Conservation (phyloP, 176 grass and related monocot species). For the Echinochloa phyllopogon region DNA sequence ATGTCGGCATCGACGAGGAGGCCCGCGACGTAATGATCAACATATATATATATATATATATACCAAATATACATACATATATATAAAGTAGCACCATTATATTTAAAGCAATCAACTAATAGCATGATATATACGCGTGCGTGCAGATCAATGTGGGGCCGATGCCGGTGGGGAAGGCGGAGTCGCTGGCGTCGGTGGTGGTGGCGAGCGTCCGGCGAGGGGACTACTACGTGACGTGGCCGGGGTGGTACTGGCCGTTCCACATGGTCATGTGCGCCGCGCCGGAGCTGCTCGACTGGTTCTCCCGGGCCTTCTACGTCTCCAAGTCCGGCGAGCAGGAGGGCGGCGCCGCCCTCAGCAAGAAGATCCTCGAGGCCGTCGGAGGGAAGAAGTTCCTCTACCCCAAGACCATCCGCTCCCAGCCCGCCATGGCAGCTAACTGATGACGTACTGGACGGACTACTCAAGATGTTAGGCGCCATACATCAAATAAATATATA, state of each 20-base stretch:
- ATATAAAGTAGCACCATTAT: no score
- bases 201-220: slow-evolving; percentile 70
- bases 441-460: not conserved
- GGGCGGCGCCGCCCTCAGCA: slow-evolving; percentile 53
- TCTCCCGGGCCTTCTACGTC: slow-evolving; percentile 69
- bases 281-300: slow-evolving; percentile 76
- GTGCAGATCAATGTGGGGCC: slow-evolving; percentile 65
- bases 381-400: slow-evolving; percentile 68
- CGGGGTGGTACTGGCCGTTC: slow-evolving; percentile 84
- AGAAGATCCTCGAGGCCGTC: slow-evolving; percentile 68
- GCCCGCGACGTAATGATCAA: slow-evolving; percentile 57
- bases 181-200: slow-evolving; percentile 62
- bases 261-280: slow-evolving; percentile 81
- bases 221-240: slow-evolving; percentile 72
- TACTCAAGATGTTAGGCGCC: not conserved
- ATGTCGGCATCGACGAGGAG: slow-evolving; percentile 67
- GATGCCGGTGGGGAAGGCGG: slow-evolving; percentile 69
- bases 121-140: no score
- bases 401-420: slow-evolving; percentile 49
- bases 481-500: not conserved
- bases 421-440: slow-evolving; percentile 15
- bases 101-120: no score
- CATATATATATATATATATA: no score
- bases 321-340: slow-evolving; percentile 47
- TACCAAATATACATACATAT: no score